Evolutionary conservation across 345 rosid species (phyloP).

Genomic region (Cardamine occulta): DNA sequence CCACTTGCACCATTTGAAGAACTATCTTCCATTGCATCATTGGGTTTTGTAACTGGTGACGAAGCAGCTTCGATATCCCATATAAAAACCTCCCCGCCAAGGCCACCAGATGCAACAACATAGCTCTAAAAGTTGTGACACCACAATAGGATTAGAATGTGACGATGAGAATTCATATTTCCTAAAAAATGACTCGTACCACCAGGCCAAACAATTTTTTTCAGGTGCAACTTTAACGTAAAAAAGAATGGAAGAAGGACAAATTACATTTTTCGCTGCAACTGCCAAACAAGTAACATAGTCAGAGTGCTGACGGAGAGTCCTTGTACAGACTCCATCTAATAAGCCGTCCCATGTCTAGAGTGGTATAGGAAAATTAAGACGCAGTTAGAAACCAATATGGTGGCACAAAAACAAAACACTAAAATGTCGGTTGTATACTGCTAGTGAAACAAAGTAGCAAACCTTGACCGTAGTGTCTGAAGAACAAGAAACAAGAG

Average conservation of each 20-base stretch:
- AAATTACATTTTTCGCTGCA: slow-evolving; percentile 90
- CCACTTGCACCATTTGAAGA: slow-evolving; percentile 66
- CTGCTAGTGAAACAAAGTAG: slow-evolving; percentile 13
- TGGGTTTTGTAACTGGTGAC: slow-evolving; percentile 72
- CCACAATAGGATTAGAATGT: slow-evolving; percentile 71
- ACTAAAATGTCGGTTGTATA: slow-evolving; percentile 1
- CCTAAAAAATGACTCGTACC: slow-evolving; percentile 9
- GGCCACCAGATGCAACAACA: slow-evolving; percentile 99
- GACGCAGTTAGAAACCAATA: slow-evolving; percentile 13
- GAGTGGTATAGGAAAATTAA: slow-evolving; percentile 26
- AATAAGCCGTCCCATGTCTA: slow-evolving; percentile 93
- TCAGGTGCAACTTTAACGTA: slow-evolving; percentile 16
- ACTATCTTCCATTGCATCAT: slow-evolving; percentile 77
- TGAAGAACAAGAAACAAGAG: slow-evolving; percentile 95
- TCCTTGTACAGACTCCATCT: slow-evolving; percentile 80
- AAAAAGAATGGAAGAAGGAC: slow-evolving; percentile 38
- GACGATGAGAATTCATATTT: slow-evolving; percentile 36
- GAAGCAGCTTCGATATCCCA: slow-evolving; percentile 99
- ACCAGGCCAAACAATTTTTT: slow-evolving; percentile 4
- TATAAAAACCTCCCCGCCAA: slow-evolving; percentile 98
- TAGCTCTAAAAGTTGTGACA: slow-evolving; percentile 79
- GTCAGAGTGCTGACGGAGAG: slow-evolving; percentile 95
- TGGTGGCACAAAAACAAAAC: slow-evolving; percentile 19
- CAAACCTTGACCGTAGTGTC: slow-evolving; percentile 95
- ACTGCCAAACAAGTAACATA: slow-evolving; percentile 95